Conservation (phyloP, 2,329 filamentous ascomycete species). For the Claviceps digitariae region DNA sequence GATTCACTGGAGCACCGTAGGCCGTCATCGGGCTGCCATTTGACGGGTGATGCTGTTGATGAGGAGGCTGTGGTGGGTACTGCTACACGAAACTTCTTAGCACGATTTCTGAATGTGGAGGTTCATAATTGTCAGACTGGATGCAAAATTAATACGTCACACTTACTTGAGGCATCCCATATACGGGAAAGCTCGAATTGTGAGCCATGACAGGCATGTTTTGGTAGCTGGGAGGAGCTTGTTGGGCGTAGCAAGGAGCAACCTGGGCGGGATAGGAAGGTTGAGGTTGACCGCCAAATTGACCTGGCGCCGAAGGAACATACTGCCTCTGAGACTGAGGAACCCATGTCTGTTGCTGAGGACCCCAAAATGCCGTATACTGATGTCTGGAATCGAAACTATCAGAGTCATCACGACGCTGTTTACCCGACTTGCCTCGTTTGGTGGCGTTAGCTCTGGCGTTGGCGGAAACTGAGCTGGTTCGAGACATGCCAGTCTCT, state of each 20-base stretch:
- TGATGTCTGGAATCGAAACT: conserved; percentile 53
- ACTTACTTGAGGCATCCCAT: conserved; percentile 32
- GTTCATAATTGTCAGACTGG: not conserved
- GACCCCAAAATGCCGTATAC: conserved; percentile 54
- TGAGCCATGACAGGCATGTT: conserved; percentile 30
- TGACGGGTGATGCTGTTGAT: conserved; percentile 17
- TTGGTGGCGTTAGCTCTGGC: conserved; percentile 62
- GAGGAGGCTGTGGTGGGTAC: conserved; percentile 14
- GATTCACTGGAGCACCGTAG: conserved; percentile 22
- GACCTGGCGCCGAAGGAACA: conserved; percentile 28
- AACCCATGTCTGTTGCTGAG: conserved; percentile 45
- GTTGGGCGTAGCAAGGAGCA: conserved; percentile 30
- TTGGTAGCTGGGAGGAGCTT: conserved; percentile 30
- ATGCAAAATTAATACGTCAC: not conserved
- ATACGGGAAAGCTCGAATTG: conserved; percentile 30
- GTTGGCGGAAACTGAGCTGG: conserved; percentile 74
- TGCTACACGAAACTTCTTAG: conserved; percentile 12
- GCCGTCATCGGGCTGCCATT: conserved; percentile 22
- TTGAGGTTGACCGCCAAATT: conserved; percentile 29
- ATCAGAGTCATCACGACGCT: conserved; percentile 50
- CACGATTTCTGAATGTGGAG: not conserved
- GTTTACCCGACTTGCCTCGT: conserved; percentile 50
- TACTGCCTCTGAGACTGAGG: conserved; percentile 36
- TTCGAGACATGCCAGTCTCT: conserved; percentile 65
- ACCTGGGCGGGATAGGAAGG: conserved; percentile 33